Evolutionary conservation across 2,329 filamentous ascomycete species (phyloP), one percentile per base, ranked within the genome.

Genomic region (Mycosphaerella arachidis): DNA sequence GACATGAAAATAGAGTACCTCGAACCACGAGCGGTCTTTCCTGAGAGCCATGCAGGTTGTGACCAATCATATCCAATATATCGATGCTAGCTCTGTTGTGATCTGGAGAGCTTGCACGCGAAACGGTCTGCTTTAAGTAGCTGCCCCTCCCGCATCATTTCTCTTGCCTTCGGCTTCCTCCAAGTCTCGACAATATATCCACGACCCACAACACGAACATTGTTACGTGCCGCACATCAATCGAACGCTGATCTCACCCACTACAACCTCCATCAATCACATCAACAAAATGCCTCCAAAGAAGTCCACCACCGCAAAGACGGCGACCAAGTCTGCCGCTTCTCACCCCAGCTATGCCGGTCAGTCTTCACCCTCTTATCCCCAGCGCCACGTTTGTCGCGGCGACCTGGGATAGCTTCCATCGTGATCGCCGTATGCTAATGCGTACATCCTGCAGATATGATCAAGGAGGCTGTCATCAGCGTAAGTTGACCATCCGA

Each of bases 391-490:
- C 57, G 35, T n/a, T 60, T 57, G 64, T 66, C 64, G 64, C 64
- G 57, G 29, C 58, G 54, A 33, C 31, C 30, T 20, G 58, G 54
- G 50, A 58, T 48, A 53, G 48, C 59, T 63, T 57, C 12, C 24
- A 64, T 67, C 65, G 56, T 66, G 48, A 65, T 66, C 65, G 61
- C 63, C 83, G 71, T 76, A 71, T 65, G 67, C 74, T 75, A 82
- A 74, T 82, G 85, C 78, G 85, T 81, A 68, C 59, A 68, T 66
- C 67, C 48, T 72, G 73, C 75, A 87, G 86, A 87, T 77, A 88
- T 89, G 86, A 86, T 89, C 76, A 87, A 87, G 78, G 85, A 88
- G 76, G 86, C 86, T 68, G 86, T 89, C 73, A 76, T 87, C 72
- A 84, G 82, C 77, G 86, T 89, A 77, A 86, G 86, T 88, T 73